Conservation (phyloP, 441 rosid genomes). For the Macaranga tanarius region DNA sequence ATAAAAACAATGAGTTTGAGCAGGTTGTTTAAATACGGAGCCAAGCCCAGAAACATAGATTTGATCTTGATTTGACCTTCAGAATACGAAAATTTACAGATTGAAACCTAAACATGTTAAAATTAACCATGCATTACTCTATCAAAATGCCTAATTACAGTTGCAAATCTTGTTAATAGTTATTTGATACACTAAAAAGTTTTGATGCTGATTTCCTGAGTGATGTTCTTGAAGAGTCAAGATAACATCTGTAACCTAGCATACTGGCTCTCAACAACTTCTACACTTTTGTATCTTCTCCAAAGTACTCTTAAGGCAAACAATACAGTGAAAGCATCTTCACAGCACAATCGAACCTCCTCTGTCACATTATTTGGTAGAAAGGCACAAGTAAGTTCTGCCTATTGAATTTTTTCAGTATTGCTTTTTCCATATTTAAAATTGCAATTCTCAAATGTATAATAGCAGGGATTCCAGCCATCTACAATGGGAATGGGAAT, state of each 20-base stretch:
- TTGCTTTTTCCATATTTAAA: background rate
- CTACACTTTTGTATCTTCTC: constrained; percentile 60
- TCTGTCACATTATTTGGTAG: constrained; percentile 52
- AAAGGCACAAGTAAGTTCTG: constrained; percentile 51
- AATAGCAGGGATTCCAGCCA: constrained; percentile 47
- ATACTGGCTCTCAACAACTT: constrained; percentile 72
- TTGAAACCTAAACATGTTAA: background rate
- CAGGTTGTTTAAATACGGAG: background rate
- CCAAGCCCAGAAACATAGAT: background rate
- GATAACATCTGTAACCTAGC: constrained; percentile 49
- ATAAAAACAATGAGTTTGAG: background rate
- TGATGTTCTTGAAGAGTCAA: constrained; percentile 37
- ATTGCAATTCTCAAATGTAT: constrained; percentile 16
- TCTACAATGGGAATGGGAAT: constrained; percentile 47
- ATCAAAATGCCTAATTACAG: background rate
- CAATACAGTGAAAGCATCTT: constrained; percentile 34
- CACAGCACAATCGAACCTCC: constrained; percentile 43
- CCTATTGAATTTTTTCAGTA: constrained; percentile 18
- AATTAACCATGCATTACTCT: background rate
- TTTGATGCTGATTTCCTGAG: constrained; percentile 9
- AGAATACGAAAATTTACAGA: background rate
- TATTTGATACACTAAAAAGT: background rate
- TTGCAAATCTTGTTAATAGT: background rate
- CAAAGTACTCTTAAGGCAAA: constrained; percentile 65
- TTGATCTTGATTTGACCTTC: background rate